Evolutionary conservation across 2,329 filamentous ascomycete species (phyloP), one percentile per base, ranked within the genome.

Genomic region (Ophiostoma sp.): DNA sequence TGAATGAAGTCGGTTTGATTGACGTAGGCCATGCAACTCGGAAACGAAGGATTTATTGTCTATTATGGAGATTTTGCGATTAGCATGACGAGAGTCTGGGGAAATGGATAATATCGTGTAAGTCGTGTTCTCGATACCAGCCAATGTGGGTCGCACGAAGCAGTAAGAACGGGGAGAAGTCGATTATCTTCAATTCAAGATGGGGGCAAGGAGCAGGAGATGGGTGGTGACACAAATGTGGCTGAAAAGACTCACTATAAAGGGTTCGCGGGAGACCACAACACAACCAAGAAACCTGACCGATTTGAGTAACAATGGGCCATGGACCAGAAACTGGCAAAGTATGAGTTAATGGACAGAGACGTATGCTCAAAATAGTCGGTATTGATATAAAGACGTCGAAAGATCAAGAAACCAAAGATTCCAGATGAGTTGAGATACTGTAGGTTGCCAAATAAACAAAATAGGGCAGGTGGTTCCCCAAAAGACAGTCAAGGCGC

Each of bases 11-110:
- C 17, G 7, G 41, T 35, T 13, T 41, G 44, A 57, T n/a, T 31
- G 33, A 17, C 13, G 36, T 31, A 31, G 36, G n/a, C 62, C 60
- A 64, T 65, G n/a, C 57, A 39, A 23, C 36, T 13, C 4, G 62
- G 3, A 15, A 8, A 39, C 57, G 57, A 31, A 33, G 57, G 15
- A 41, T 27, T 2, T 20, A 39, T 23, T 39, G 62, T 65, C 33
- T 65, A 23, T 41, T 65, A 35, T 23, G 33, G 33, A 23, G 69
- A 68, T 10, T 67, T 67, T 62, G 31, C 41, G 44, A 36, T 48
- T 65, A 65, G 62, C 62, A 65, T 39, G 60, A 60, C 41, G n/a
- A 17, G 35, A 17, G 20, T 65, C 62, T 36, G 33, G 62, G 35
- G 35, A 23, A 39, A 65, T 65, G 35, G 62, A 6, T 35, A 36